These are phyloP conservation scores for Lactarius vividus DNA, from an alignment of 768 basidiomycete genomes.

Conservation along the genomic window DNA sequence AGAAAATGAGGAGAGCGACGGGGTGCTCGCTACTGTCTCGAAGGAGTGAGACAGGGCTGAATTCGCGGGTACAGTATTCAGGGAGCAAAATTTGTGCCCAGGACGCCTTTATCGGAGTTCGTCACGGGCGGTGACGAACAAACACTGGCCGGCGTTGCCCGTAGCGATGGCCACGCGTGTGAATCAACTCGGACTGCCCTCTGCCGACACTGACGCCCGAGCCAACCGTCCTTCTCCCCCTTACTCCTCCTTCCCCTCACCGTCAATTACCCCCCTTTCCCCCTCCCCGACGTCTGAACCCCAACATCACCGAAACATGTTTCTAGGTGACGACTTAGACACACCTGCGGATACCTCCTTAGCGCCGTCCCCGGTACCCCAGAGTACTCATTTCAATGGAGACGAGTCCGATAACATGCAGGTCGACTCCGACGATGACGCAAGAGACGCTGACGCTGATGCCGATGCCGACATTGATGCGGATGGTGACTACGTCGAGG, in stretches of 20 bases:
- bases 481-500: constrained; percentile 57
- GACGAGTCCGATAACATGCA: constrained; percentile 59
- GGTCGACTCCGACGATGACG: constrained; percentile 55
- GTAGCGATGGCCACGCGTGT: constrained; percentile 39
- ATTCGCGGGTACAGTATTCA: constrained; percentile 19
- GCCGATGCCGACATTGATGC: constrained; percentile 62
- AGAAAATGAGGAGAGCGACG: constrained; percentile 2
- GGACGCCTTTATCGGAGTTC: constrained; percentile 36
- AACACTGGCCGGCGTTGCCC: constrained; percentile 36
- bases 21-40: constrained; percentile 13
- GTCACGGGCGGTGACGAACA: constrained; percentile 38
- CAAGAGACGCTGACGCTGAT: constrained; percentile 39
- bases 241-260: constrained; percentile 32
- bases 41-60: constrained; percentile 16
- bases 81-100: constrained; percentile 30
- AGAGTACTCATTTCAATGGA: constrained; percentile 45
- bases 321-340: constrained; percentile 25
- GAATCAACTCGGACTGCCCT: constrained; percentile 37
- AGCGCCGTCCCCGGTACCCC: constrained; percentile 30
- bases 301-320: constrained; percentile 23
- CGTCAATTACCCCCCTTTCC: constrained; percentile 30
- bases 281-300: constrained; percentile 28
- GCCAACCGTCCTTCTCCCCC: constrained; percentile 36
- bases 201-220: constrained; percentile 39
- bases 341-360: constrained; percentile 30